phyloP scores from a whole-genome alignment of 2,329 filamentous ascomycete species.

The Colletotrichum gloeosporioides region DNA sequence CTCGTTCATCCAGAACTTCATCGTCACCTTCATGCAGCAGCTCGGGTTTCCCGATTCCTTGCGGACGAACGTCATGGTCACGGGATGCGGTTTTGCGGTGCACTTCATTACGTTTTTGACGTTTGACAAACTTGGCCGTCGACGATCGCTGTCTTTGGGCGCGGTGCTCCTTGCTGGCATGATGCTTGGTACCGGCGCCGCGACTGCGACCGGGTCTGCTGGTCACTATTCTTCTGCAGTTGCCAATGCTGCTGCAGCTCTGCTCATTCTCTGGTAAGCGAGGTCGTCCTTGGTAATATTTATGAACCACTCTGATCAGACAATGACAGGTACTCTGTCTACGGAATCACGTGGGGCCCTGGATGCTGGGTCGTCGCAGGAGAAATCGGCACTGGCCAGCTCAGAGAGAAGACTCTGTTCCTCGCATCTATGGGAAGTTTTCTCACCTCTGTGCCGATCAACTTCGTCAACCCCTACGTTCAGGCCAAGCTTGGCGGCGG shows the following conservation, averaged over 20 bases:
- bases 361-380: neutral
- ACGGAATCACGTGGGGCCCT: neutral
- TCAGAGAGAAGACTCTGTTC: conserved; percentile 19
- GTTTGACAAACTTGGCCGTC: conserved; percentile 20
- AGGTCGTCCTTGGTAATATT: too few relatives aligned
- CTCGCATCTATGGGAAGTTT: conserved; percentile 16
- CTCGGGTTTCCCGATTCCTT: conserved; percentile 16
- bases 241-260: neutral
- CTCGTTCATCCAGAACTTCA: conserved; percentile 24
- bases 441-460: conserved; percentile 10
- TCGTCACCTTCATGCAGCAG: conserved; percentile 27
- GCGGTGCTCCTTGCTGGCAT: neutral
- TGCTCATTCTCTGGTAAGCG: neutral
- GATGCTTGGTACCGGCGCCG: neutral
- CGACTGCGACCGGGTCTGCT: neutral
- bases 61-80: neutral
- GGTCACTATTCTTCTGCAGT: neutral
- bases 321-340: neutral
- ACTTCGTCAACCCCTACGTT: conserved; percentile 24
- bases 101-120: conserved; percentile 13
- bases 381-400: conserved; percentile 19
- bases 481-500: conserved; percentile 22
- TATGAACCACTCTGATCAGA: too few relatives aligned
- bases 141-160: neutral
- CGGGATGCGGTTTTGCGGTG: neutral